Conservation (phyloP, 345 rosid species). For the Rhizophora apiculata region DNA sequence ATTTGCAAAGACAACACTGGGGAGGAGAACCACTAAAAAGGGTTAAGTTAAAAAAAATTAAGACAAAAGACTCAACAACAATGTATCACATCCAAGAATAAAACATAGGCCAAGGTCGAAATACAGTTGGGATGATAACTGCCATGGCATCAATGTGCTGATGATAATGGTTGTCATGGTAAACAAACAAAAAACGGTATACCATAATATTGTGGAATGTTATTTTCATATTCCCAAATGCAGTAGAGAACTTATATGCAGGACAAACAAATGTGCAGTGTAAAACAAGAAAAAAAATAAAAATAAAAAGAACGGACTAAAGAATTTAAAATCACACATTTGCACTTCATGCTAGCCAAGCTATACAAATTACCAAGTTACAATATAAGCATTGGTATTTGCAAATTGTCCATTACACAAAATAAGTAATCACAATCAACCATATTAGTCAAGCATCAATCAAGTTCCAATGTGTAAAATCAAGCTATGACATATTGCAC, state of each 20-base stretch:
- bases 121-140: not conserved
- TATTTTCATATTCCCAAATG: too few species aligned
- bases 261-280: not conserved
- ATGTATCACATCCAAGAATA: not conserved
- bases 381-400: not conserved
- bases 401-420: not conserved
- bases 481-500: not conserved
- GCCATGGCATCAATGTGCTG: not conserved
- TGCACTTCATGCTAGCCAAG: too few species aligned
- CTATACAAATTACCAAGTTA: not conserved
- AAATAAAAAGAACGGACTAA: not conserved
- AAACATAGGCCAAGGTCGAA: not conserved
- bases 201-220: too few species aligned
- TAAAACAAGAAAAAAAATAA: not conserved
- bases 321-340: not conserved
- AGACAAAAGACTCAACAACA: too few species aligned
- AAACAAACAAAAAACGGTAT: not conserved
- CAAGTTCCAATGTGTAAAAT: not conserved
- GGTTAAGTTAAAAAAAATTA: too few species aligned
- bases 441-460: slow-evolving; percentile 4
- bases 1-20: not conserved
- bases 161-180: not conserved
- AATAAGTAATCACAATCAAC: not conserved
- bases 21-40: not conserved
- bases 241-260: too few species aligned